Evolutionary conservation across 306 rosid genomes (phyloP).

Genomic region (Dryas octopetala): DNA sequence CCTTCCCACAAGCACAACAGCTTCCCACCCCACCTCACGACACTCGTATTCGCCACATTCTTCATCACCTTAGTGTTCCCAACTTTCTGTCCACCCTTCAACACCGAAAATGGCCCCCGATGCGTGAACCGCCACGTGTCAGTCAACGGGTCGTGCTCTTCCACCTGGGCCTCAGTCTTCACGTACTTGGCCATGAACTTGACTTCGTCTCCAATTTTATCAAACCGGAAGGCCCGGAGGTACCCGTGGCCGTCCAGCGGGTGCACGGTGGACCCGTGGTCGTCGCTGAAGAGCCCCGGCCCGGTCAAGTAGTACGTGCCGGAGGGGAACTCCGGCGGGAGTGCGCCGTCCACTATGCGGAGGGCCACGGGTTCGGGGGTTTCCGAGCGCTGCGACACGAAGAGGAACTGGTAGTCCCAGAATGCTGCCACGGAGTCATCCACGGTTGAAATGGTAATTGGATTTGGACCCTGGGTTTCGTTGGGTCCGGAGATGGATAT

Average conservation of each 20-base stretch:
- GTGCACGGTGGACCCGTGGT: conserved; percentile 91
- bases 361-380: conserved; percentile 44
- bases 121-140: conserved; percentile 70
- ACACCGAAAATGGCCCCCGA: conserved; percentile 86
- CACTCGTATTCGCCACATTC: conserved; percentile 95
- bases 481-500: conserved; percentile 42
- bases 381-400: conserved; percentile 71
- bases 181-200: conserved; percentile 86
- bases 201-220: conserved; percentile 29
- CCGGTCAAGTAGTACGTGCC: conserved; percentile 83
- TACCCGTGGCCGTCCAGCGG: conserved; percentile 93
- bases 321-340: conserved; percentile 66
- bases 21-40: conserved; percentile 66
- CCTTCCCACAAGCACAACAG: conserved; percentile 94
- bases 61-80: conserved; percentile 98
- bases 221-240: conserved; percentile 65
- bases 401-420: conserved; percentile 86
- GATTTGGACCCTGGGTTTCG: neutral
- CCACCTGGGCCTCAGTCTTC: conserved; percentile 72
- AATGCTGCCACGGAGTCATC: conserved; percentile 62
- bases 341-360: conserved; percentile 44
- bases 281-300: conserved; percentile 77
- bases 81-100: conserved; percentile 74
- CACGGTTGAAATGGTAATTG: conserved; percentile 21
- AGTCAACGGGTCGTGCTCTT: conserved; percentile 62